These are phyloP conservation scores for Diaporthe sp. DNA, from an alignment of 2,329 filamentous ascomycete genomes.

Conservation along the genomic window DNA sequence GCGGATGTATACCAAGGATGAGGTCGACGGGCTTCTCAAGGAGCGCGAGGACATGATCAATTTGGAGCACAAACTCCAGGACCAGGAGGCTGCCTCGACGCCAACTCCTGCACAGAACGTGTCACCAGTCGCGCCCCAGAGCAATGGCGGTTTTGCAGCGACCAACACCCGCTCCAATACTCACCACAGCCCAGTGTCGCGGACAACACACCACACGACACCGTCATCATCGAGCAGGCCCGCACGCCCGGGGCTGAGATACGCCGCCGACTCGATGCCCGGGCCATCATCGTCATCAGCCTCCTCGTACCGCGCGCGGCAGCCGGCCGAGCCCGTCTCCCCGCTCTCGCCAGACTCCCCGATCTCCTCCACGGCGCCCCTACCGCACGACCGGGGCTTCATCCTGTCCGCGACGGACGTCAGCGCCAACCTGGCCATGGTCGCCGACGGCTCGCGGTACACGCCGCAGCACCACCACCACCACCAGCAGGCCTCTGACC, in stretches of 20 bases:
- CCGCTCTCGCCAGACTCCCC: constrained; percentile 22
- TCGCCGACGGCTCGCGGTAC: constrained; percentile 50
- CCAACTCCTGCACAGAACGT: background rate
- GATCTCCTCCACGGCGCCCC: background rate
- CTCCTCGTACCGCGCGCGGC: background rate
- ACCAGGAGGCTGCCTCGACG: constrained; percentile 32
- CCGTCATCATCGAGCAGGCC: constrained; percentile 4
- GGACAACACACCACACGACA: background rate
- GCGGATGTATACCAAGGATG: constrained; percentile 47
- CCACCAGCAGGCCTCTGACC: background rate
- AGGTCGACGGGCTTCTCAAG: constrained; percentile 46
- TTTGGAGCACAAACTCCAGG: constrained; percentile 46
- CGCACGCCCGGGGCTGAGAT: background rate
- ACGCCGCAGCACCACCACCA: constrained; percentile 42
- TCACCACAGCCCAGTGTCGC: background rate
- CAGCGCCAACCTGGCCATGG: constrained; percentile 49
- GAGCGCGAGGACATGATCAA: constrained; percentile 46
- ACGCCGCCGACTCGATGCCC: background rate
- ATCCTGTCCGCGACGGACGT: constrained; percentile 40
- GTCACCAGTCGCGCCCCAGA: background rate
- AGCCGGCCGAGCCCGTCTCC: background rate
- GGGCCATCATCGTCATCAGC: constrained; percentile 22
- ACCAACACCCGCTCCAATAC: background rate
- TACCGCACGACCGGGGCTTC: constrained; percentile 11
- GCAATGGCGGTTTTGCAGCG: constrained; percentile 5